Base-by-base conservation (phyloP, 306 rosid species). In the Begonia peltatifolia region DNA sequence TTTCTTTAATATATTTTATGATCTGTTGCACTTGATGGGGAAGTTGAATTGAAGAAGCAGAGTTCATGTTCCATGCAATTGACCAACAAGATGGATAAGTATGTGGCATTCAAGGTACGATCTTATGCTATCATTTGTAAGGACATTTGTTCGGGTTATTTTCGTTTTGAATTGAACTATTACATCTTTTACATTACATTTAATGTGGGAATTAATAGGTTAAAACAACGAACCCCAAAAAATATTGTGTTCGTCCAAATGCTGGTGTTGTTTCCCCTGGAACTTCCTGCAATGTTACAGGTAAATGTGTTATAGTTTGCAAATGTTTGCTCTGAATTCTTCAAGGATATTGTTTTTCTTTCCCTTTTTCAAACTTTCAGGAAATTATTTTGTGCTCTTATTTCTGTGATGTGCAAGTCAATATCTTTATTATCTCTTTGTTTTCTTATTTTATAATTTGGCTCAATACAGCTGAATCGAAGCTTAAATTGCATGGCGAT, bases 31-130 rank as follows among this genome's bases (percentile, higher is more conserved):
- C 41, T 42, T 43, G 63, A 42, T 58, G 61, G 54, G n/a, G 60
- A 61, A 75, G 81, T 75, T 75, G 81, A 75, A 70, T 25, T 67
- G 68, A 67, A 46, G 81, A 75, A 63, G 68, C 76, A 70, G 70
- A 67, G 71, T 51, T 71, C 79, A 23, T 74, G 76, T 59, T 69
- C 79, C 35, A 53, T 75, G 68, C 74, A 75, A 57, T 57, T 75
- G 71, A 60, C 71, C 44, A 75, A 75, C 70, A 75, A 71, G 55
- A 75, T 74, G 5, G 70, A 64, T 47, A 60, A 71, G 50, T 59
- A 68, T 58, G 75, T 76, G 53, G 72, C 75, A 23, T 76, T 76
- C 58, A 71, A 76, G 81, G 81, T 76, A 50, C 16, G 35, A 25
- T 46, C 41, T 52, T 42, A 11, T 38, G 23, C 47, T 57, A 23